Percentiles rank a stretch among this genome's conserved stretches.
Evolutionary conservation across 2,329 filamentous ascomycete genomes (phyloP).

Genomic region (Blastomyces gilchristii): DNA sequence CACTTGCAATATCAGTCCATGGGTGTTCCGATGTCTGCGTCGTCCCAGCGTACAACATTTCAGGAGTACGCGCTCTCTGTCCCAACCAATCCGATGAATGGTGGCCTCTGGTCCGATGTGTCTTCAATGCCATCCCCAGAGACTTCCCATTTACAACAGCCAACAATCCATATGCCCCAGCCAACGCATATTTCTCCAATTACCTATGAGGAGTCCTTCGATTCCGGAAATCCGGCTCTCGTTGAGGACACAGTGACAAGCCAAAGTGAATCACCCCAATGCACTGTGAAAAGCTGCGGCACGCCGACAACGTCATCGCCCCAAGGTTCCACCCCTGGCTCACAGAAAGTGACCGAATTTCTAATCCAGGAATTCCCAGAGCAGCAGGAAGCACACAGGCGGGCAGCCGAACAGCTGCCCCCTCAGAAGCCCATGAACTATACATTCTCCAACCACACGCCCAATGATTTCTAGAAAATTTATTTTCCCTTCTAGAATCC

Average conservation of each 20-base stretch:
- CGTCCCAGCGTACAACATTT: conserved; percentile 35
- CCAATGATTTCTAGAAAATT: conserved; percentile 25
- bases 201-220: conserved; percentile 28
- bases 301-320: conserved; percentile 19
- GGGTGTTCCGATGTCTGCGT: conserved; percentile 34
- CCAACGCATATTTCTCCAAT: conserved; percentile 30
- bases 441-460: conserved; percentile 36
- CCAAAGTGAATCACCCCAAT: conserved; percentile 26
- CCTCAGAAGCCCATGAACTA: conserved; percentile 35
- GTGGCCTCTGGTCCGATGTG: conserved; percentile 34
- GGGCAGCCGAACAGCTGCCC: conserved; percentile 33
- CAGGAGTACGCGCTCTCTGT: conserved; percentile 31
- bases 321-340: conserved; percentile 10
- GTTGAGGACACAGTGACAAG: conserved; percentile 17
- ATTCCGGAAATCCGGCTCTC: conserved; percentile 21
- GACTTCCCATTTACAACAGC: conserved; percentile 22
- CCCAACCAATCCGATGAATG: conserved; percentile 30
- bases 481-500: not conserved
- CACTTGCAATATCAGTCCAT: conserved; percentile 30
- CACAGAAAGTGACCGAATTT: conserved; percentile 31
- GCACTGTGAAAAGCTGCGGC: conserved; percentile 25
- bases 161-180: conserved; percentile 25
- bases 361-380: conserved; percentile 37
- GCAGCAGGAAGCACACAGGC: conserved; percentile 35
- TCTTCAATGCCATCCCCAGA: conserved; percentile 34